Conservation (phyloP, 306 rosid species). For the Trifolium subterraneum region DNA sequence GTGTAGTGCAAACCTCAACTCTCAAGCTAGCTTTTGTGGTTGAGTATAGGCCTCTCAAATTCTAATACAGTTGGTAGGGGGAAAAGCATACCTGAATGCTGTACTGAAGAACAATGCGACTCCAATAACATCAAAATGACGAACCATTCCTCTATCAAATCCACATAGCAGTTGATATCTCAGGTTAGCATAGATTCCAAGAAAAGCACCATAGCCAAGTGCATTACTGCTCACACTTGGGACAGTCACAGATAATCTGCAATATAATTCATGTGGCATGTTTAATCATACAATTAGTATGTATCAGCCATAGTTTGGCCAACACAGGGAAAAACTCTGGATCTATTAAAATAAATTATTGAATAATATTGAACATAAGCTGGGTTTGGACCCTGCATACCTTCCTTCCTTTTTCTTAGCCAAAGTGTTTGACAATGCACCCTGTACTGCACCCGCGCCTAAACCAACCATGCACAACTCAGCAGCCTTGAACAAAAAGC, state of each 20-base stretch:
- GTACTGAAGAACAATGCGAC: conserved; percentile 89
- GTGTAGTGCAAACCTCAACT: too few species aligned
- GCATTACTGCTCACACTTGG: conserved; percentile 85
- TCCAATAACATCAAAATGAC: conserved; percentile 94
- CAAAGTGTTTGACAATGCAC: conserved; percentile 70
- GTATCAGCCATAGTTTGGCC: conserved; percentile 25
- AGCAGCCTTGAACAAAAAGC: conserved; percentile 97
- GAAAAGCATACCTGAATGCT: conserved; percentile 68
- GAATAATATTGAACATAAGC: conserved; percentile 20
- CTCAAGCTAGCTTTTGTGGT: too few species aligned
- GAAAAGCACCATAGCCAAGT: conserved; percentile 95
- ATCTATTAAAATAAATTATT: conserved; percentile 6
- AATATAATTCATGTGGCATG: conserved; percentile 33
- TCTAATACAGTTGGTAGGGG: background rate
- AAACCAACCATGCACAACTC: conserved; percentile 96
- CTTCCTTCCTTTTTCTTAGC: conserved; percentile 85
- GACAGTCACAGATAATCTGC: conserved; percentile 89
- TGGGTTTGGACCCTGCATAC: conserved; percentile 48
- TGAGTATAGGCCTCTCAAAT: too few species aligned
- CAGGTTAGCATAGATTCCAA: conserved; percentile 93
- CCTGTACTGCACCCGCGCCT: conserved; percentile 92
- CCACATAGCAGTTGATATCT: conserved; percentile 94
- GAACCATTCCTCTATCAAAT: conserved; percentile 82
- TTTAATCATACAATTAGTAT: conserved; percentile 31
- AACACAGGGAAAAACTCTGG: conserved; percentile 22